Conservation (phyloP, 1,284 basidiomycete genomes). For the Ceratobasidium sp. region DNA sequence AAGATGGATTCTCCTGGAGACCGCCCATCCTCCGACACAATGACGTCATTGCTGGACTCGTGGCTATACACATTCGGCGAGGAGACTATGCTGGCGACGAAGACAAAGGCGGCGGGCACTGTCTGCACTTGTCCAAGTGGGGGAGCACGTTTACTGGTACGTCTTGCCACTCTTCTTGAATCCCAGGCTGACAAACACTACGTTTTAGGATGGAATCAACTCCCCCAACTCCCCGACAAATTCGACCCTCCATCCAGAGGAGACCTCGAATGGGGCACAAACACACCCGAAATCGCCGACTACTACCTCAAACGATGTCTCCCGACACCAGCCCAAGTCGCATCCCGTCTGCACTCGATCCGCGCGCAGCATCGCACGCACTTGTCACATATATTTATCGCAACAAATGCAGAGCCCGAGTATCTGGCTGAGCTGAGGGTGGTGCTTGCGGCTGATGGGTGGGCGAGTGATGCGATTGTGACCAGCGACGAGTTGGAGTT, state of each 20-base stretch:
- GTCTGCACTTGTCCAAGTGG: constrained; percentile 34
- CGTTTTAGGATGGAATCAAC: constrained; percentile 60
- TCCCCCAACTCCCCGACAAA: constrained; percentile 57
- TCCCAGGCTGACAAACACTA: constrained; percentile 44
- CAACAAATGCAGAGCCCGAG: constrained; percentile 64
- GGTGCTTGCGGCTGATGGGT: constrained; percentile 54
- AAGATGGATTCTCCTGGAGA: constrained; percentile 7
- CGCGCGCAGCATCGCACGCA: constrained; percentile 48
- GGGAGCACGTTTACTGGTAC: constrained; percentile 40
- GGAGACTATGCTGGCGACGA: constrained; percentile 54
- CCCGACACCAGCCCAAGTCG: constrained; percentile 62
- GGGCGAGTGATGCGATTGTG: constrained; percentile 56
- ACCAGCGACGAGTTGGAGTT: constrained; percentile 61
- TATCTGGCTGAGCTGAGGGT: constrained; percentile 59
- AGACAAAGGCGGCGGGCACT: constrained; percentile 24
- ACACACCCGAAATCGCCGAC: constrained; percentile 50
- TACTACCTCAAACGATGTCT: constrained; percentile 62
- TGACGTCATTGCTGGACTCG: constrained; percentile 42
- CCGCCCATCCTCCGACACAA: not conserved
- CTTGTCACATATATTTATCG: constrained; percentile 61
- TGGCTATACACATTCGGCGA: constrained; percentile 57
- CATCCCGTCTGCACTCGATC: constrained; percentile 58
- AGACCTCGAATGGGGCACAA: constrained; percentile 48
- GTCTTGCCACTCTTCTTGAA: not conserved
- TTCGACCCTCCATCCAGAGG: constrained; percentile 54